Conservation (phyloP, 306 rosid genomes). For the Cucurbita argyrosperma region DNA sequence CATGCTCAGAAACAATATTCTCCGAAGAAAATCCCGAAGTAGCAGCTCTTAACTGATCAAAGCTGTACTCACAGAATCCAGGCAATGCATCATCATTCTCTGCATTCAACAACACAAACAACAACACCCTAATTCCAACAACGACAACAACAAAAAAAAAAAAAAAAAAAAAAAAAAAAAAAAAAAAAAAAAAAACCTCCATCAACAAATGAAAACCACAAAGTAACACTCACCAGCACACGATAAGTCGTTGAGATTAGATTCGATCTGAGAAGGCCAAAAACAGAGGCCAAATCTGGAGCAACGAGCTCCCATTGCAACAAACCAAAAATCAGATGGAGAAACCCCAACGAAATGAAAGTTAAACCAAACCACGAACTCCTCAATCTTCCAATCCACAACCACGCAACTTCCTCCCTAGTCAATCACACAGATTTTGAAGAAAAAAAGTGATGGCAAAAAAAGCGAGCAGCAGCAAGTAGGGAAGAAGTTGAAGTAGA, state of each 20-base stretch:
- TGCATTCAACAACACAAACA: slow-evolving; percentile 18
- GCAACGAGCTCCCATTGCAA: slow-evolving; percentile 92
- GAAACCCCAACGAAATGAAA: background rate
- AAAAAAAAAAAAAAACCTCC: background rate
- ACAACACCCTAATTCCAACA: background rate
- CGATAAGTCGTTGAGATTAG: slow-evolving; percentile 48
- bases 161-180: background rate
- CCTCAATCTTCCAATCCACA: background rate
- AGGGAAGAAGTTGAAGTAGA: slow-evolving; percentile 6
- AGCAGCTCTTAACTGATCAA: slow-evolving; percentile 64
- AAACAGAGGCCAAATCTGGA: slow-evolving; percentile 71
- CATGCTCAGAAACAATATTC: slow-evolving; percentile 91
- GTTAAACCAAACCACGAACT: background rate
- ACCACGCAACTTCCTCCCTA: background rate
- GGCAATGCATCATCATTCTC: slow-evolving; percentile 52
- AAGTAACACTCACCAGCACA: slow-evolving; percentile 35
- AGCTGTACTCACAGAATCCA: slow-evolving; percentile 61
- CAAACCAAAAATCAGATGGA: slow-evolving; percentile 9
- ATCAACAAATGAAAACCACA: background rate
- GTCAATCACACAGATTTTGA: background rate
- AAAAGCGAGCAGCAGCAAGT: background rate
- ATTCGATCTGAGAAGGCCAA: slow-evolving; percentile 69
- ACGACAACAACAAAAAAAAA: background rate
- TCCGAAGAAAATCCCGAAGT: slow-evolving; percentile 80
- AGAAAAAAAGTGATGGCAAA: background rate